Base-by-base conservation (phyloP, 2,329 filamentous ascomycete species). In the Monilinia aucupariae region DNA sequence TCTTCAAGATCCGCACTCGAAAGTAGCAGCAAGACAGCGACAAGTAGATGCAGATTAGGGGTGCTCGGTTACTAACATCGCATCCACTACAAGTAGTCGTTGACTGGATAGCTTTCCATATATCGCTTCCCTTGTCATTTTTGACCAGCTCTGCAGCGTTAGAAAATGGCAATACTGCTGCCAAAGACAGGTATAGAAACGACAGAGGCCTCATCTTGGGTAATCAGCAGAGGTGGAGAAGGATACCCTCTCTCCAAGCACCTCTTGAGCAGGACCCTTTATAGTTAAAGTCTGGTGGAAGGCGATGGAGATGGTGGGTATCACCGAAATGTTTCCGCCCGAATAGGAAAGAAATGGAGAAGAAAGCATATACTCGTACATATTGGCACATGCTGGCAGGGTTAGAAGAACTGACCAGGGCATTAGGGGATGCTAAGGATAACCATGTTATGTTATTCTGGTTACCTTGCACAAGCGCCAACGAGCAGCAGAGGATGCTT, bases 41-140 rank as follows among this genome's bases (percentile, higher is more conserved):
- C 22, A 25, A 47, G 2, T 22, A 4, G 22, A 45, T 34, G 27
- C 25, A 25, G 8, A 34, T 51, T 47, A 12, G 20, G n/a, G 10
- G 22, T 15, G 15, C 10, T 48, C 12, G 45, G 22, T 13, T 45
- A 60, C 53, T 49, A 45, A 64, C 63, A 20, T 64, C 32, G n/a
- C 63, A 64, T 30, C 34, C 60, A n/a, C 10, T 41, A 41, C 63
- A 64, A 37, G 52, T 53, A 27, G 49, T 45, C 1, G 53, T 61
- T 27, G 52, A 53, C 20, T 63, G 48, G 27, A 64, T 64, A 49
- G 55, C 54, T 32, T 49, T 32, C 63, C 47, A 59, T 22, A 64
- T 64, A 47, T 58, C 49, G 7, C 30, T 43, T 22, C 15, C 49
- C 20, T 37, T 17, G n/a, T 55, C 49, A 43, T 55, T 47, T 58